Evolutionary conservation across 768 basidiomycete genomes (phyloP).

Genomic region (Dacryopinax primogenitus): DNA sequence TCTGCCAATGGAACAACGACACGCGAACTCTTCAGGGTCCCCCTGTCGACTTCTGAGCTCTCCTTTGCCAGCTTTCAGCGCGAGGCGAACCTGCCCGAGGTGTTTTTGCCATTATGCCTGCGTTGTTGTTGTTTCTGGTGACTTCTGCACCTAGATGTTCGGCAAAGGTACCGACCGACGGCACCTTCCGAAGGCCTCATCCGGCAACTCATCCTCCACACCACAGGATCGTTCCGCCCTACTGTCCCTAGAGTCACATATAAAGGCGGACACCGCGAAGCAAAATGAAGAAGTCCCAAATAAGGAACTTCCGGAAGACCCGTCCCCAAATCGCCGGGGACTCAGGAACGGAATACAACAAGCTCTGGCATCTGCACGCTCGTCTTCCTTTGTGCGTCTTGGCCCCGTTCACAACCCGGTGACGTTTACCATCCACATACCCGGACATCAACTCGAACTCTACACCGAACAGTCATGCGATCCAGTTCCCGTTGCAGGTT

Average conservation of each 20-base stretch:
- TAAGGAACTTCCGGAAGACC: slow-evolving; percentile 5
- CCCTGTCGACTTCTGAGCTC: not conserved
- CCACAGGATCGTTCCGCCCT: not conserved
- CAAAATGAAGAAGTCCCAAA: not conserved
- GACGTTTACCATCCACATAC: not conserved
- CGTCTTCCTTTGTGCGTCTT: too few relatives aligned
- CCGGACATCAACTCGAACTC: not conserved
- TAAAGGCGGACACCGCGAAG: not conserved
- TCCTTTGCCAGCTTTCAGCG: not conserved
- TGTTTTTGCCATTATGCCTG: not conserved
- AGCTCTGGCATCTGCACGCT: too few relatives aligned
- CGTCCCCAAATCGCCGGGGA: not conserved
- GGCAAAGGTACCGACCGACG: not conserved
- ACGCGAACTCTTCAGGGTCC: not conserved
- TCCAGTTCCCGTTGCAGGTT: not conserved
- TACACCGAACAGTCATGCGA: not conserved
- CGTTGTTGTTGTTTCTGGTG: not conserved
- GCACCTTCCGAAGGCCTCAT: not conserved
- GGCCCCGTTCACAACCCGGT: too few relatives aligned
- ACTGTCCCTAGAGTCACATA: not conserved
- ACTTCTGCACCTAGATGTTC: not conserved
- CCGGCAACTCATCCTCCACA: not conserved
- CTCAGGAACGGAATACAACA: slow-evolving; percentile 4
- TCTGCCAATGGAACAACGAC: not conserved
- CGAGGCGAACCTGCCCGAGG: not conserved